These are phyloP conservation scores for Teunomyces gatunensis DNA, from an alignment of 805 yeast species.

Conservation along the genomic window DNA sequence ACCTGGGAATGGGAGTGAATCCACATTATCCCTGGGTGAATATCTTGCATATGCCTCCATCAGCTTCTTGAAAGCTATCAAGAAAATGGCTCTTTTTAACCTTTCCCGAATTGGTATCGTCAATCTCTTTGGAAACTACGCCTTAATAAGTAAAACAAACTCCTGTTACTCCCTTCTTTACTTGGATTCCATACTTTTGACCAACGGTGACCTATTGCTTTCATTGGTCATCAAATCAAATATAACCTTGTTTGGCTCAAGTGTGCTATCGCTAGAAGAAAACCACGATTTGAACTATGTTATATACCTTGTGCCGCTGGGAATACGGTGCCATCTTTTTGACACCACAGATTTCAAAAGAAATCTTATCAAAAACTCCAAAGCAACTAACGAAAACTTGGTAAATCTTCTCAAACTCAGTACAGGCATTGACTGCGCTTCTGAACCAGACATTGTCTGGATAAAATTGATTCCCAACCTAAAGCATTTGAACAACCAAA, in stretches of 20 bases:
- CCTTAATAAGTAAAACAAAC: slow-evolving; percentile 14
- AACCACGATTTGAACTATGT: slow-evolving; percentile 24
- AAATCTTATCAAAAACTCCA: slow-evolving; percentile 17
- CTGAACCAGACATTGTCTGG: slow-evolving; percentile 45
- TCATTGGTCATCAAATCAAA: slow-evolving; percentile 25
- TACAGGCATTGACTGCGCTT: slow-evolving; percentile 30
- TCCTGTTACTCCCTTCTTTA: slow-evolving; percentile 20
- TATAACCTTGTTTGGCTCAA: slow-evolving; percentile 26
- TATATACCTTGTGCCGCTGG: slow-evolving; percentile 41
- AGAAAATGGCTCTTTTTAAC: slow-evolving; percentile 34
- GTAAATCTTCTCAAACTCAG: slow-evolving; percentile 32
- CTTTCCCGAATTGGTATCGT: slow-evolving; percentile 24
- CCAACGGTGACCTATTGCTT: slow-evolving; percentile 38
- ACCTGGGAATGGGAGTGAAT: slow-evolving; percentile 6
- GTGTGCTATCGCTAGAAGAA: slow-evolving; percentile 11
- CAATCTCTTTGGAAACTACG: slow-evolving; percentile 39
- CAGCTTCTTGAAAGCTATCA: slow-evolving; percentile 39
- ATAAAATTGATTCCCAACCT: slow-evolving; percentile 66
- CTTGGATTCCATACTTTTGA: slow-evolving; percentile 36
- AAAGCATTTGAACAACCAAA: slow-evolving; percentile 64
- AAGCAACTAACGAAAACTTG: slow-evolving; percentile 23
- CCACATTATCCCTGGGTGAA: slow-evolving; percentile 18
- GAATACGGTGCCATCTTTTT: slow-evolving; percentile 42
- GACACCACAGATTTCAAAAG: slow-evolving; percentile 24
- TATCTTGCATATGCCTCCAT: slow-evolving; percentile 33